Evolutionary conservation across 1,139 yeast genomes (phyloP).

Genomic region (Candida dubliniensis): DNA sequence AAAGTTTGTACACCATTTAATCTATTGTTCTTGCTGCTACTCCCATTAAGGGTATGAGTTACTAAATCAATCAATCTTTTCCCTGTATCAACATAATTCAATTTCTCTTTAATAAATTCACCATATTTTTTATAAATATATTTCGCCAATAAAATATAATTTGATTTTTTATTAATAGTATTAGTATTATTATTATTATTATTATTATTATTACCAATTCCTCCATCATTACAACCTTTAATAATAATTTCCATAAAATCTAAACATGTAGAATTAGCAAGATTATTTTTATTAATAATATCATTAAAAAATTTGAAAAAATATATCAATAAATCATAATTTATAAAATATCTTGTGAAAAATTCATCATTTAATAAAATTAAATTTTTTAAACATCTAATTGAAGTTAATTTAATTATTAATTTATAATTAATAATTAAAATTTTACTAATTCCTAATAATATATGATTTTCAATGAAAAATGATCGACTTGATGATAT

Average conservation of each 20-base stretch:
- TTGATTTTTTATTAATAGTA: constrained; percentile 28
- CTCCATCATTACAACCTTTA: constrained; percentile 31
- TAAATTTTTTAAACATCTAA: constrained; percentile 63
- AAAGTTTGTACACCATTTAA: neutral
- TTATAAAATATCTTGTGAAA: constrained; percentile 56
- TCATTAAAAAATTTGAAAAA: constrained; percentile 52
- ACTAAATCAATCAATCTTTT: constrained; percentile 31
- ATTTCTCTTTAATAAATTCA: constrained; percentile 15
- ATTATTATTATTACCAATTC: constrained; percentile 19
- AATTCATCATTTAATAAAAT: constrained; percentile 60
- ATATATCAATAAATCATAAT: constrained; percentile 52
- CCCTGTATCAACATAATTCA: constrained; percentile 34
- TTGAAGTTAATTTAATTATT: constrained; percentile 62
- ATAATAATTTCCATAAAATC: constrained; percentile 63
- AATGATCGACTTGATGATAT: constrained; percentile 53
- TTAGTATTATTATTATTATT: constrained; percentile 19
- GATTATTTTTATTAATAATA: constrained; percentile 55
- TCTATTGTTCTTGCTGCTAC: constrained; percentile 6
- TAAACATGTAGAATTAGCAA: constrained; percentile 75
- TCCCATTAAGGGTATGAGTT: constrained; percentile 22
- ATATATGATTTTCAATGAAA: constrained; percentile 54
- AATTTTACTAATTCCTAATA: constrained; percentile 51
- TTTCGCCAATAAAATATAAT: constrained; percentile 47
- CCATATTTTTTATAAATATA: constrained; percentile 49
- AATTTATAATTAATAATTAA: constrained; percentile 41